Evolutionary conservation across 345 rosid species (phyloP), one percentile per base, ranked within the genome.

Genomic region (Capsella bursapastoris): DNA sequence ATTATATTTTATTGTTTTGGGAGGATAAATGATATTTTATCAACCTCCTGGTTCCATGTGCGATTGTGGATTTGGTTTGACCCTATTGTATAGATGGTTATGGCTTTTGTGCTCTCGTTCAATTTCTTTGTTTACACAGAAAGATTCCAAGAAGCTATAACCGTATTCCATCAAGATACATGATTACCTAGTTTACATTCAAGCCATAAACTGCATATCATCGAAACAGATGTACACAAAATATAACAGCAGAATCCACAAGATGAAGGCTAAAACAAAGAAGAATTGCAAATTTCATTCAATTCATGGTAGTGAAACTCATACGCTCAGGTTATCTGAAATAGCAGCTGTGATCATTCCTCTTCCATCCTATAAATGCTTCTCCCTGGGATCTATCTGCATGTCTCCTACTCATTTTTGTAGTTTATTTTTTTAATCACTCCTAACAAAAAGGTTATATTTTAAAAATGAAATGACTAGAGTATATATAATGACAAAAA

Each of bases 1-100:
- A 57, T 77, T 28, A 27, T 41, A 5, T 64, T 57, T 22, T 14
- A 71, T 71, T 72, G 2, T 69, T 4, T 51, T 45, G 70, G 63
- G 64, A 77, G 56, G 70, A 78, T 66, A 73, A 72, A 66, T 72
- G 64, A 12, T 59, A 44, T 52, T 57, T 66, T 78, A 66, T 78
- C 77, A 78, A 59, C 81, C 49, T 58, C 35, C 38, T 3, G 14
- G 37, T 70, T 43, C 16, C 1, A 48, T 70, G 57, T 64, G 72
- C 22, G 62, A 64, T 71, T 71, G 72, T 65, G 32, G 71, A 70
- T 76, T 71, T 70, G 66, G 66, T 70, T 69, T 63, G 29, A 70
- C 55, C 41, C 56, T 71, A 49, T 2, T 78, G 73, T 71, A 78
- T 52, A 78, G 58, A 76, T 55, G 65, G 55, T 34, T 68, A 37